Conservation (phyloP, 2,329 filamentous ascomycete species). For the Diplodia mutila region DNA sequence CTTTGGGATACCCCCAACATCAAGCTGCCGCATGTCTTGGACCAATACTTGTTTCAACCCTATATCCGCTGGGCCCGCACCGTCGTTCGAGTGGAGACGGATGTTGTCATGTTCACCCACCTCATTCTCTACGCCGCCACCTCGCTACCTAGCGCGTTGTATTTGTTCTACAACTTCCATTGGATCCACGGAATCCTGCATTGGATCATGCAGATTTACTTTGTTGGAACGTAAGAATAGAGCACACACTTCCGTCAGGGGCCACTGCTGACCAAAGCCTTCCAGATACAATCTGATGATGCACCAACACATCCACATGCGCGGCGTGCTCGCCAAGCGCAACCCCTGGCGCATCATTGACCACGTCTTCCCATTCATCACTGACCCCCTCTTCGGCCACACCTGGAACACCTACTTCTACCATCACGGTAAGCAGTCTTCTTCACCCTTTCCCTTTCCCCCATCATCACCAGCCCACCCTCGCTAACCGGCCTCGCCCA, state of each 20-base stretch:
- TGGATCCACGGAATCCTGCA: slow-evolving; percentile 71
- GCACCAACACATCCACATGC: slow-evolving; percentile 82
- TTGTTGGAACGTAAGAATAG: slow-evolving; percentile 71
- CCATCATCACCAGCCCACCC: too few species aligned
- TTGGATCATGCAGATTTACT: slow-evolving; percentile 67
- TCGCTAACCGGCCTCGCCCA: background rate
- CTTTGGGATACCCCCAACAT: slow-evolving; percentile 56
- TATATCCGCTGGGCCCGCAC: slow-evolving; percentile 61
- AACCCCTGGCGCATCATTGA: slow-evolving; percentile 60
- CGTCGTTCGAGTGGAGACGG: slow-evolving; percentile 67
- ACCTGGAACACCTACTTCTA: slow-evolving; percentile 87
- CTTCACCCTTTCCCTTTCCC: background rate
- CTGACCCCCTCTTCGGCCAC: slow-evolving; percentile 78
- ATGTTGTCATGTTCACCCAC: slow-evolving; percentile 79
- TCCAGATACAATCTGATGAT: slow-evolving; percentile 82
- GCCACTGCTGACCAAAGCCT: too few species aligned
- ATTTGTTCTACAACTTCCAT: slow-evolving; percentile 67
- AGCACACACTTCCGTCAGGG: too few species aligned
- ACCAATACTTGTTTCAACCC: slow-evolving; percentile 59
- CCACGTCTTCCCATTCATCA: slow-evolving; percentile 69
- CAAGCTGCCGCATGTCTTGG: slow-evolving; percentile 43
- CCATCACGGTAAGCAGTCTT: slow-evolving; percentile 76
- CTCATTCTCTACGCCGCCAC: slow-evolving; percentile 72
- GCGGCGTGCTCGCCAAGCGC: slow-evolving; percentile 65
- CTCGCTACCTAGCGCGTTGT: slow-evolving; percentile 68